Base-by-base conservation (phyloP, 768 basidiomycete species). In the Russula sp. region DNA sequence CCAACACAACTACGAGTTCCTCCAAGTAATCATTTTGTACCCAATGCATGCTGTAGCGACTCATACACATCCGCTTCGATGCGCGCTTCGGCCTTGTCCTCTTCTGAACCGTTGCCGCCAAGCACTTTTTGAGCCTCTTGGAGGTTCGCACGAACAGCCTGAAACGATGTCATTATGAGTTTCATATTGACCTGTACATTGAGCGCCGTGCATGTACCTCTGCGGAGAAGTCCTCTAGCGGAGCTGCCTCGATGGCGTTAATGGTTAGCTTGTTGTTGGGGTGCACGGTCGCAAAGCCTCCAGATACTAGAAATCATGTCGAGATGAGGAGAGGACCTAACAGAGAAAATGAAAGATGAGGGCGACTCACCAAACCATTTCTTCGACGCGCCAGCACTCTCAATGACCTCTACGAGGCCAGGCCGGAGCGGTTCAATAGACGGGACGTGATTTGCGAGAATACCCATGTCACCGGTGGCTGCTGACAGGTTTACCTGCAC, bases 61-160 rank as follows among this genome's bases (percentile, higher is more conserved):
- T 98, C 97, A 74, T 95, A 98, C 62, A 98, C 95, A 73, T 96
- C 94, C 40, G 90, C 90, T 79, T 99, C 96, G 74, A 98, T 85
- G 69, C 86, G 84, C 36, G 95, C 97, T 78, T 95, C 94, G 65
- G 88, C 78, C 81, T 94, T 98, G 76, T 94, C 94, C 70, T 88
- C 88, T 76, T 98, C 97, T 51, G 92, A 87, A 34, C 94, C 95
- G 72, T 81, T 90, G 49, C 94, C 93, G 48, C 80, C 75, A 2
- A 86, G 83, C 36, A 93, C 90, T 73, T 84, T 86, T 75, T 90
- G 80, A 28, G 94, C 95, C 71, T 98, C 94, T 70, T 88, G 85
- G 34, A 98, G 83, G 74, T 93, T 93, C 34, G 89, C 76, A 68
- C 94, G 92, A 71, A 98, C 83, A 70, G 92, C 90, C 97, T 98